Evolutionary conservation across 345 rosid species (phyloP).

Genomic region (Anastatica hierochuntica): DNA sequence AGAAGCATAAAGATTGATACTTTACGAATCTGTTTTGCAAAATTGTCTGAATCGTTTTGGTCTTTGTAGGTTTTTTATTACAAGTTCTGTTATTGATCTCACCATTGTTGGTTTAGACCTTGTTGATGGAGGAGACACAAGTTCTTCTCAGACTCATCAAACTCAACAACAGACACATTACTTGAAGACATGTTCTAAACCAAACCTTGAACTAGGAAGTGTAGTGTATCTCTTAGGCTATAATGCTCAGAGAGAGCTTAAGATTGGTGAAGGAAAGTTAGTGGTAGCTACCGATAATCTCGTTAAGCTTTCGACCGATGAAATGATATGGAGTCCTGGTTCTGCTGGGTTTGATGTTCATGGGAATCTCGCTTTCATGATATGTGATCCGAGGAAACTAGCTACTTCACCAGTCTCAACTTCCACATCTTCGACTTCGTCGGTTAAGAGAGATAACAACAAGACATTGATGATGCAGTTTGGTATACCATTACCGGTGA

Average conservation of each 20-base stretch:
- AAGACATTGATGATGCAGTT: constrained; percentile 71
- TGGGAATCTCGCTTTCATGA: constrained; percentile 91
- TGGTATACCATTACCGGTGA: constrained; percentile 85
- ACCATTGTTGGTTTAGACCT: constrained; percentile 78
- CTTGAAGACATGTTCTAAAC: constrained; percentile 72
- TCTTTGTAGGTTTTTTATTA: constrained; percentile 78
- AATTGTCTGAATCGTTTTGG: too few relatives aligned
- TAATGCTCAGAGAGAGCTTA: constrained; percentile 46
- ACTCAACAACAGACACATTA: constrained; percentile 71
- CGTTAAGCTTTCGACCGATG: constrained; percentile 75
- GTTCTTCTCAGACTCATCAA: too few relatives aligned
- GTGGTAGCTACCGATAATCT: constrained; percentile 92
- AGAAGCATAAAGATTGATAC: too few relatives aligned
- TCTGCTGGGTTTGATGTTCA: constrained; percentile 93
- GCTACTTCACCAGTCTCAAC: constrained; percentile 78
- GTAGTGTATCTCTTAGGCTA: constrained; percentile 68
- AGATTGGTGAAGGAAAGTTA: constrained; percentile 81
- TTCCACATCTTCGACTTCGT: constrained; percentile 62
- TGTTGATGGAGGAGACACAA: constrained; percentile 74
- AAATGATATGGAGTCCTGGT: constrained; percentile 70
- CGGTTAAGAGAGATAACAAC: constrained; percentile 34
- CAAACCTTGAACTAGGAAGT: constrained; percentile 72
- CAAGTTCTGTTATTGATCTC: constrained; percentile 83
- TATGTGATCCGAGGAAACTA: constrained; percentile 94
- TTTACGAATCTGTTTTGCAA: too few relatives aligned